Evolutionary conservation across 2,329 filamentous ascomycete genomes (phyloP).

Genomic region (Colletotrichum brevisporum): DNA sequence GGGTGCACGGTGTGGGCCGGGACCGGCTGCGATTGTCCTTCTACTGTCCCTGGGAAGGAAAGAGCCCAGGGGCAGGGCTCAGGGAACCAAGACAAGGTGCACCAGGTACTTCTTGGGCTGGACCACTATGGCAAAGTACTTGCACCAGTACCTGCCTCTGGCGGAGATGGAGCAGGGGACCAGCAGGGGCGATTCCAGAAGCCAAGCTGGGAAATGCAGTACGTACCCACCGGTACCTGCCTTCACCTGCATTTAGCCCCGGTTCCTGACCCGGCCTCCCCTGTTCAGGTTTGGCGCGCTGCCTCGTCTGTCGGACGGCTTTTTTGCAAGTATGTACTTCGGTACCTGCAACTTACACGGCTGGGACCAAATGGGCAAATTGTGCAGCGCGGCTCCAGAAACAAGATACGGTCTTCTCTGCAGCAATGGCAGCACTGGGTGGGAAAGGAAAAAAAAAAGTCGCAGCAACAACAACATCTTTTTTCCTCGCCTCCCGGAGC

Average conservation of each 20-base stretch:
- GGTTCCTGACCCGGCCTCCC: conserved; percentile 14
- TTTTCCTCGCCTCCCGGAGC: no score
- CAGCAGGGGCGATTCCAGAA: conserved; percentile 36
- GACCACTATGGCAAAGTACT: no score
- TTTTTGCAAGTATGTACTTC: neutral
- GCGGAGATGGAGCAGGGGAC: conserved; percentile 30
- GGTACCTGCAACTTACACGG: no score
- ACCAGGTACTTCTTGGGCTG: neutral
- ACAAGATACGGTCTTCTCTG: no score
- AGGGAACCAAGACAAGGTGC: neutral
- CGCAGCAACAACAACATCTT: no score
- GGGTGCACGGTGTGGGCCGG: conserved; percentile 14
- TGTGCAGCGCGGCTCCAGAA: no score
- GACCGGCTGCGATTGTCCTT: conserved; percentile 11
- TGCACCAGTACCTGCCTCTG: neutral
- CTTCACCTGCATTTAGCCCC: conserved; percentile 31
- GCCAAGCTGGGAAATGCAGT: conserved; percentile 29
- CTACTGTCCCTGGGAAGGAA: neutral
- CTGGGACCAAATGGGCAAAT: no score
- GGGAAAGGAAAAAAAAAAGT: no score
- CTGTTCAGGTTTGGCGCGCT: neutral
- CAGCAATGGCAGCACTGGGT: no score
- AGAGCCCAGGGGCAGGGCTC: neutral
- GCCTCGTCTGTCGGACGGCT: neutral
- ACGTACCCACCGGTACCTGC: conserved; percentile 38